Percentiles rank a stretch among this genome's conserved stretches.
phyloP scores from a whole-genome alignment of 2,329 filamentous ascomycete genomes.

The Diaporthe sp. region DNA sequence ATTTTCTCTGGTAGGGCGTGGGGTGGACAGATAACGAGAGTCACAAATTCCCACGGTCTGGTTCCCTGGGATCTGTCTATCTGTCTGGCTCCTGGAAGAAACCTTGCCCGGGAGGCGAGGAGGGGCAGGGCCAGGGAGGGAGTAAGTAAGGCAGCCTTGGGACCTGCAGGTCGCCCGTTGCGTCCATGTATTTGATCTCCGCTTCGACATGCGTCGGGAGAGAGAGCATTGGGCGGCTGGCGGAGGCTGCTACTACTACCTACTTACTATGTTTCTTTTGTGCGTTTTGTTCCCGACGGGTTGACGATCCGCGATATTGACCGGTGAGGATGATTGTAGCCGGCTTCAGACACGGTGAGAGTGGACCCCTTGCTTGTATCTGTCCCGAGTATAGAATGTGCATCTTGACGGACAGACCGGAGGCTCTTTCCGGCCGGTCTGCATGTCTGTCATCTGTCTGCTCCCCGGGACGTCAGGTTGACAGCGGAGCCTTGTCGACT shows the following conservation, averaged over 20 bases:
- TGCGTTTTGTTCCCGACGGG: background rate
- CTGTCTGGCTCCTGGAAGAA: no score
- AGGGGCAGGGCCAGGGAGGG: background rate
- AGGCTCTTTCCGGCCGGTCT: background rate
- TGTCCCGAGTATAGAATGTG: background rate
- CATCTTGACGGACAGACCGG: background rate
- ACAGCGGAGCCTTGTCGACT: background rate
- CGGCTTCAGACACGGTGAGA: background rate
- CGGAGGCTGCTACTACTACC: background rate
- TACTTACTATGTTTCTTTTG: background rate
- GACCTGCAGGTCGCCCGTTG: constrained; percentile 17
- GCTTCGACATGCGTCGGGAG: background rate
- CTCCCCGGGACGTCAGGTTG: background rate
- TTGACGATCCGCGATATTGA: constrained; percentile 6
- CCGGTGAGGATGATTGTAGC: background rate
- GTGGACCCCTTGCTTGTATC: background rate
- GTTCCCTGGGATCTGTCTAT: background rate
- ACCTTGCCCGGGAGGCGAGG: background rate
- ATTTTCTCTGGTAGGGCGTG: constrained; percentile 8
- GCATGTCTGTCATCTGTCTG: background rate
- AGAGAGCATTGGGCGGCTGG: background rate
- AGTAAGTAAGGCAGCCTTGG: background rate
- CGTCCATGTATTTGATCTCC: background rate
- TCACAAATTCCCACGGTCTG: background rate
- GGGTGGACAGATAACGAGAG: background rate